Conservation (phyloP, 1,284 basidiomycete genomes). For the Cutaneotrichosporon curvatum region DNA sequence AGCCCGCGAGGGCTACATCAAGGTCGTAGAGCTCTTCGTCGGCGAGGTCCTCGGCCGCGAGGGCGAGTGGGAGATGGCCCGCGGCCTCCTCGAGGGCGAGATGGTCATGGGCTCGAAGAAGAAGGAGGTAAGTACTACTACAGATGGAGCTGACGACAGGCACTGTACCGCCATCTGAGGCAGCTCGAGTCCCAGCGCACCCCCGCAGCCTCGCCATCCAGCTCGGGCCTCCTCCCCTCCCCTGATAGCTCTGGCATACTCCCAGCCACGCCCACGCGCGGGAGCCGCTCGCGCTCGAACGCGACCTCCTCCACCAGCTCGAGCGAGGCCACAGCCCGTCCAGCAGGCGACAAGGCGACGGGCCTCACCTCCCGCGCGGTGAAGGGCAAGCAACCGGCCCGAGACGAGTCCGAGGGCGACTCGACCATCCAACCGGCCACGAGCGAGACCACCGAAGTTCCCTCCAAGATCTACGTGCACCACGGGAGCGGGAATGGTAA, state of each 20-base stretch:
- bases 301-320: slow-evolving; percentile 2
- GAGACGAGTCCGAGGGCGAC: slow-evolving; percentile 4
- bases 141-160: slow-evolving; percentile 6
- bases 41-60: slow-evolving; percentile 39
- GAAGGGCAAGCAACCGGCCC: slow-evolving; percentile 8
- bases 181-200: slow-evolving; percentile 17
- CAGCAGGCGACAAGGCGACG: neutral
- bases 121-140: slow-evolving; percentile 34
- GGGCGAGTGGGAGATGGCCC: slow-evolving; percentile 43
- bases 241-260: slow-evolving; percentile 23
- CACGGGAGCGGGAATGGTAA: neutral
- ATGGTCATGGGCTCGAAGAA: slow-evolving; percentile 36
- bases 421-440: slow-evolving; percentile 8
- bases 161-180: slow-evolving; percentile 35
- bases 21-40: slow-evolving; percentile 40
- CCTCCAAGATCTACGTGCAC: slow-evolving; percentile 10
- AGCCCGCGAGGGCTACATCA: slow-evolving; percentile 40
- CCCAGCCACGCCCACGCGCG: slow-evolving; percentile 2
- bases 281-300: slow-evolving; percentile 3
- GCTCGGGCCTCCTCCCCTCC: slow-evolving; percentile 21
- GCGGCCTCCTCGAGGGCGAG: slow-evolving; percentile 39
- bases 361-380: neutral
- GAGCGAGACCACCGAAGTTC: slow-evolving; percentile 7
- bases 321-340: slow-evolving; percentile 15
- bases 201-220: slow-evolving; percentile 17